Conservation (phyloP, 1,139 yeast species). For the Pichia sp. region DNA sequence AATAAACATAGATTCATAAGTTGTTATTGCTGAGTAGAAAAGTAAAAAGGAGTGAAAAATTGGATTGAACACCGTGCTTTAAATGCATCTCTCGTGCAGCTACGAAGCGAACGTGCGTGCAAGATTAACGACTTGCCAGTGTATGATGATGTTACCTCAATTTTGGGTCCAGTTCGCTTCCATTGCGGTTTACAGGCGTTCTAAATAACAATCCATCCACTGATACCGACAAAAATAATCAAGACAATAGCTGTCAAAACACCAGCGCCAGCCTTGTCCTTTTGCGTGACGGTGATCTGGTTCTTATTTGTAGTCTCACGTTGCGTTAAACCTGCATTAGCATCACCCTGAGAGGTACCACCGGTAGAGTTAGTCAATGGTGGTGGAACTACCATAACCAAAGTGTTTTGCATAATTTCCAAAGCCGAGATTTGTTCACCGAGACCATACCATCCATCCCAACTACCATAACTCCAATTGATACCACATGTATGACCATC, state of each 20-base stretch:
- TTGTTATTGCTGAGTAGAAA: too few relatives aligned
- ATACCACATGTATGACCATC: slow-evolving; percentile 56
- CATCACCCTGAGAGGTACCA: slow-evolving; percentile 37
- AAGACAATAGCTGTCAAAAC: slow-evolving; percentile 73
- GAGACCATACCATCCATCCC: slow-evolving; percentile 49
- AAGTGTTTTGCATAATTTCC: slow-evolving; percentile 42
- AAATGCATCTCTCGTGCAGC: too few relatives aligned
- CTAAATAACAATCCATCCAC: slow-evolving; percentile 63
- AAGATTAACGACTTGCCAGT: neutral
- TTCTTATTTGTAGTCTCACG: slow-evolving; percentile 19
- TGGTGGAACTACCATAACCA: slow-evolving; percentile 37
- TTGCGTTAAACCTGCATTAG: slow-evolving; percentile 39
- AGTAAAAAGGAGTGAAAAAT: too few relatives aligned
- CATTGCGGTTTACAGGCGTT: too few relatives aligned
- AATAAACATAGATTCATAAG: too few relatives aligned
- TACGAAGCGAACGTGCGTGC: slow-evolving; percentile 1
- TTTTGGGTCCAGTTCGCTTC: too few relatives aligned
- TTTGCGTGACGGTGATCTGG: slow-evolving; percentile 41
- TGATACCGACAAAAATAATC: slow-evolving; percentile 53
- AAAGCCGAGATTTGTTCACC: slow-evolving; percentile 56
- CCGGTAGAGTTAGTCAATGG: slow-evolving; percentile 51
- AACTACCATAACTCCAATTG: slow-evolving; percentile 40
- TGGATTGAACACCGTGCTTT: too few relatives aligned
- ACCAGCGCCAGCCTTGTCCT: slow-evolving; percentile 87
- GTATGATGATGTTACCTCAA: too few relatives aligned